phyloP scores from a whole-genome alignment of 257 asterid genomes.

The Rubia yunnanensis region DNA sequence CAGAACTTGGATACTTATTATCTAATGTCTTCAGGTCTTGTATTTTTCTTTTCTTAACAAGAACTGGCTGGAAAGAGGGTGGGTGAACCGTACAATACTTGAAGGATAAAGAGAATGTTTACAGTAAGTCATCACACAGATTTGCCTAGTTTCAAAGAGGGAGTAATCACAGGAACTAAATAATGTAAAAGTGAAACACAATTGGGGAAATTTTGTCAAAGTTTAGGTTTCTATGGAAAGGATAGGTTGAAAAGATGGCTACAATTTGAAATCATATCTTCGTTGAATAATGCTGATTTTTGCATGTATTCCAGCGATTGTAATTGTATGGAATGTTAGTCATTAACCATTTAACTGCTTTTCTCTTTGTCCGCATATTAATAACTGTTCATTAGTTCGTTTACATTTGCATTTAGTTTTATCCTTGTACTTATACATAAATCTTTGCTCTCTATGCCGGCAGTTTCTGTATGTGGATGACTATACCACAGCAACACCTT shows the following conservation, averaged over 20 bases:
- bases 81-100: constrained; percentile 5
- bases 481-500: background rate
- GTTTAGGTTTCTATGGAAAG: background rate
- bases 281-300: background rate
- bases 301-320: background rate
- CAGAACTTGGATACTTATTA: constrained; percentile 3
- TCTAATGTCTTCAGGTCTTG: constrained; percentile 1
- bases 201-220: background rate
- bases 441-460: background rate
- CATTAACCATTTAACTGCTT: background rate
- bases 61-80: background rate
- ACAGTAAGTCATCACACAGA: background rate
- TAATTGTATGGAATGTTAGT: background rate
- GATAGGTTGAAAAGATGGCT: background rate
- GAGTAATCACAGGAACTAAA: background rate
- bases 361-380: background rate
- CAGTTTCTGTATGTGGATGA: background rate
- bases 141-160: background rate
- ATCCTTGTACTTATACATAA: background rate
- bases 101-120: background rate
- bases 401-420: background rate
- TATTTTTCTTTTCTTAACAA: background rate
- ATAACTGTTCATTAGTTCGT: background rate
- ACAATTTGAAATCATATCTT: background rate
- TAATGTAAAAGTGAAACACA: background rate